Percentiles rank a stretch among this genome's conserved stretches.
Evolutionary conservation across 768 basidiomycete species (phyloP).

Genomic region (Serendipita sp.): DNA sequence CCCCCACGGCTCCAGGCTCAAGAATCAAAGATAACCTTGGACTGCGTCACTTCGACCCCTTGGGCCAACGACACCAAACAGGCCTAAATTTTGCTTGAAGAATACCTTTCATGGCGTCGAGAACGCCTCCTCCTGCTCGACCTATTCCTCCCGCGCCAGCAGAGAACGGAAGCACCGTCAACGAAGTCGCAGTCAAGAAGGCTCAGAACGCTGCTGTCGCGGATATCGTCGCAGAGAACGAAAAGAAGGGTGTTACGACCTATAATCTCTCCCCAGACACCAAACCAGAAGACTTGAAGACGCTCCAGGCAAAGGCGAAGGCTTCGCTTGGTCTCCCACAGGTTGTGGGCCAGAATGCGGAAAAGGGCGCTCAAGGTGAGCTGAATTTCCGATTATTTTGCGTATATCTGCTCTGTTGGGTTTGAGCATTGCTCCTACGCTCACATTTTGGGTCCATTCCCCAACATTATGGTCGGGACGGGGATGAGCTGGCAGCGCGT

Average conservation of each 20-base stretch:
- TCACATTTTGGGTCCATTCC: not conserved
- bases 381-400: not conserved
- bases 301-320: not conserved
- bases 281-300: not conserved
- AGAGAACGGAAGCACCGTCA: not conserved
- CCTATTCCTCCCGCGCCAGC: not conserved
- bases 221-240: not conserved
- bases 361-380: slow-evolving; percentile 6
- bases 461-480: not conserved
- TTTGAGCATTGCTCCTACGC: not conserved
- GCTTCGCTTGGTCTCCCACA: not conserved
- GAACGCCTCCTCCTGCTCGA: not conserved
- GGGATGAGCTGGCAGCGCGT: not conserved
- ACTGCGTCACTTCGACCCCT: not conserved
- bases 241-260: not conserved
- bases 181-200: not conserved
- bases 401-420: not conserved
- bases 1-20: not conserved
- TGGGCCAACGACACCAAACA: not conserved
- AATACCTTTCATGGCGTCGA: not conserved
- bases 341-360: not conserved
- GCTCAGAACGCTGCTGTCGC: not conserved
- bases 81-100: not conserved
- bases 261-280: slow-evolving; percentile 1
- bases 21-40: not conserved